Evolutionary conservation across 352 stramenopile species (phyloP), one percentile per base, ranked within the genome.

Genomic region (Phytophthora palmivora): DNA sequence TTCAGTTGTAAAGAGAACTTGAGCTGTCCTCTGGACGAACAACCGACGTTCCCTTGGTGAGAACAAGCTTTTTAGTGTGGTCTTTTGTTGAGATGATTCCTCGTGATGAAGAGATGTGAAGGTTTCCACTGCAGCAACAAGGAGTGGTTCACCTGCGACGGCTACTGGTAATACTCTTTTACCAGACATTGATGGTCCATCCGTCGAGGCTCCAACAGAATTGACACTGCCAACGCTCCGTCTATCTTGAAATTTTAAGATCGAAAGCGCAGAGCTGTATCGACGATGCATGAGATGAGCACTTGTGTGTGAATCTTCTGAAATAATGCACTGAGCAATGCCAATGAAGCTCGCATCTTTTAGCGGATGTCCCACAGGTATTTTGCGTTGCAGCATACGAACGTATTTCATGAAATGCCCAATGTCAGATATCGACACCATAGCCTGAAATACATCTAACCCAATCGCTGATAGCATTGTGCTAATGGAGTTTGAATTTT

Each of bases 91-190:
- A 26, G 36, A 39, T 0, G 21, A 21, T 28, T 39, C 9, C 26
- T 45, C 48, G 2, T 56, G 48, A 18, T 56, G 48, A 6, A 56
- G 34, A 21, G 34, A 21, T 38, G 48, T 56, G 5, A 56, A 47
- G 0, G 48, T 37, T 16, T 45, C 47, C 19, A 22, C 34, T 37
- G 47, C 47, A 45, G 48, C 48, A 45, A 45, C 16, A 18, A 34
- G 14, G 33, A 54, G 47, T 16, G 47, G 33, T 16, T 18, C 21
- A 5, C 34, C 48, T 12, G 15, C 7, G 12, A 34, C 5, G 16
- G 49, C 18, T 14, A 57, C 24, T 21, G 36, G 49, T 24, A 57
- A 36, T n/a, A 57, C 36, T 19, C 49, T 36, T 56, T 21, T 34
- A 8, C 12, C 19, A 34, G 36, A 8, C 22, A 26, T 28, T 36